phyloP scores from a whole-genome alignment of 176 grass and related monocot species.

The Musa beccarii region DNA sequence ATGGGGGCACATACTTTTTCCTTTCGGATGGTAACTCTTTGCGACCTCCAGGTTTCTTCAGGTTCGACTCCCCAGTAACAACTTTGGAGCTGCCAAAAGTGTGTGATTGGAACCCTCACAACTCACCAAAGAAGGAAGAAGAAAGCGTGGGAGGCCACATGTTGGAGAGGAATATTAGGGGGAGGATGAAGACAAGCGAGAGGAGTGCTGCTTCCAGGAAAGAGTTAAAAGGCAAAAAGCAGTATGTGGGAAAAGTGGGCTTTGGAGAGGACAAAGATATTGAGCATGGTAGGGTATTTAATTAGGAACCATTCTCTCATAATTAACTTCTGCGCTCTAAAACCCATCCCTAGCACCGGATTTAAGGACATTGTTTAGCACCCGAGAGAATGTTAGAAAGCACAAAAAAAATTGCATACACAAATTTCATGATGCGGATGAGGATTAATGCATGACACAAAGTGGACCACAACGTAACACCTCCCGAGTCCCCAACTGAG shows the following conservation, averaged over 20 bases:
- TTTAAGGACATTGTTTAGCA: too few species aligned
- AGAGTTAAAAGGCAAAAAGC: neutral
- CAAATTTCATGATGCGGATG: too few species aligned
- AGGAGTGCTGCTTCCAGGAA: constrained; percentile 5
- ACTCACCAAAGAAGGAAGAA: neutral
- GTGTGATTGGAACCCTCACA: neutral
- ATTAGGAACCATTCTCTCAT: too few species aligned
- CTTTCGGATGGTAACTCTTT: too few species aligned
- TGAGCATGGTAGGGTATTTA: neutral
- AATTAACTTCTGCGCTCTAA: too few species aligned
- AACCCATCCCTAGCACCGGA: too few species aligned
- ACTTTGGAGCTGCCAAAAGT: neutral
- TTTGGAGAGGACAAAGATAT: neutral
- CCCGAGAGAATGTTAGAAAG: too few species aligned
- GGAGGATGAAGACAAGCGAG: neutral
- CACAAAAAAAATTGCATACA: too few species aligned
- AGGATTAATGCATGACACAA: too few species aligned
- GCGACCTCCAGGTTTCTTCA: neutral
- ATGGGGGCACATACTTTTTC: too few species aligned
- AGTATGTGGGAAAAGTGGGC: neutral
- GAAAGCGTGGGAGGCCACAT: neutral
- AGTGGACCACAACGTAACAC: too few species aligned
- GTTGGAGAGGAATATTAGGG: constrained; percentile 1
- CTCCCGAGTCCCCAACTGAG: constrained; percentile 5
- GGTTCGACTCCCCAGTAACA: neutral